Evolutionary conservation across 495 filamentous ascomycete species (phyloP).

Genomic region (Mytilinidion resinicola): DNA sequence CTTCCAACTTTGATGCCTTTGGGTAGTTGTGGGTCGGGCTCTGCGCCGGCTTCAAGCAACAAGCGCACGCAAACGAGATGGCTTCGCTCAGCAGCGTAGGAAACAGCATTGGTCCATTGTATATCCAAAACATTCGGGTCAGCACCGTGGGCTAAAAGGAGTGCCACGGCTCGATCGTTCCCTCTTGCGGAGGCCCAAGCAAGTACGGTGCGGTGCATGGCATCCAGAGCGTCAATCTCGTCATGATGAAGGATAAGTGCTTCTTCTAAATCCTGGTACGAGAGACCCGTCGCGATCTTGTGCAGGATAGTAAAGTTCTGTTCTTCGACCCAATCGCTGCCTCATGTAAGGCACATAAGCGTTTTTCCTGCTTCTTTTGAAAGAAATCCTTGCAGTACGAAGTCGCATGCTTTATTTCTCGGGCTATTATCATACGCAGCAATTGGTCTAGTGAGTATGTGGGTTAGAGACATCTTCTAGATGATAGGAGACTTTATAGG

Average conservation of each 20-base stretch:
- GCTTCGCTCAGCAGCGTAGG: conserved; percentile 20
- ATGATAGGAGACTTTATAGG: too few relatives aligned
- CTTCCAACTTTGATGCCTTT: conserved; percentile 26
- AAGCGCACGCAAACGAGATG: conserved; percentile 28
- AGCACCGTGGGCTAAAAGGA: conserved; percentile 26
- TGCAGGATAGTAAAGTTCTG: conserved; percentile 33
- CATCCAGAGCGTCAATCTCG: conserved; percentile 22
- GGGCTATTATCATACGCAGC: too few relatives aligned
- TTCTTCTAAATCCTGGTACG: conserved; percentile 22
- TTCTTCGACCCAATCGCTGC: conserved; percentile 34
- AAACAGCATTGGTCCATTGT: conserved; percentile 9
- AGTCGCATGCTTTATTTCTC: too few relatives aligned
- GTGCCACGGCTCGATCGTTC: conserved; percentile 19
- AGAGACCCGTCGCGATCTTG: conserved; percentile 30
- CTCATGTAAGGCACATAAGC: too few relatives aligned
- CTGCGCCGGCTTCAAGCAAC: conserved; percentile 34
- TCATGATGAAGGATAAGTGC: conserved; percentile 22
- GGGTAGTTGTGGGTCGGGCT: conserved; percentile 7
- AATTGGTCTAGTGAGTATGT: too few relatives aligned
- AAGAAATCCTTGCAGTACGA: too few relatives aligned
- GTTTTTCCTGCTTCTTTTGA: too few relatives aligned
- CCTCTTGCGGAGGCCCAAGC: conserved; percentile 34
- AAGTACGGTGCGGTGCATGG: conserved; percentile 33
- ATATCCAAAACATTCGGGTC: conserved; percentile 33
- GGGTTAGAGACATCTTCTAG: too few relatives aligned